Evolutionary conservation across 345 rosid species (phyloP).

Genomic region (Gossypium anomalum): DNA sequence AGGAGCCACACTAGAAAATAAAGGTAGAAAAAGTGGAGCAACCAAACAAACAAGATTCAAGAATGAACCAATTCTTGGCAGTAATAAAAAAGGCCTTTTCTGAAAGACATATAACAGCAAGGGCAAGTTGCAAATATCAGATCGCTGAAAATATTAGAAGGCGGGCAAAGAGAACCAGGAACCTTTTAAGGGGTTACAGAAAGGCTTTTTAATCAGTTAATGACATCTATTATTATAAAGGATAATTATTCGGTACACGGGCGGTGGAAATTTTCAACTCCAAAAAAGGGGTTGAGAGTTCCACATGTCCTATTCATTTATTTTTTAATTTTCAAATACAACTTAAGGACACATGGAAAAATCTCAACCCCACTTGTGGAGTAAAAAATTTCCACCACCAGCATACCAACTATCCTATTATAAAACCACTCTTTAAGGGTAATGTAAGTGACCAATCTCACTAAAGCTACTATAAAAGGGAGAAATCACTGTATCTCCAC

Average conservation of each 20-base stretch:
- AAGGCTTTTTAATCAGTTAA: background rate
- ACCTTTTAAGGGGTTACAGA: background rate
- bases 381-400: too few species aligned
- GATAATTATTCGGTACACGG: too few species aligned
- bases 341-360: too few species aligned
- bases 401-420: too few species aligned
- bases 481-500: slow-evolving; percentile 2
- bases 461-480: background rate
- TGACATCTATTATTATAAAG: background rate
- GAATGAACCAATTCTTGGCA: slow-evolving; percentile 7
- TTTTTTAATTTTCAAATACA: too few species aligned
- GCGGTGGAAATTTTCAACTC: too few species aligned
- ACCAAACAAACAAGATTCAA: background rate
- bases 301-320: too few species aligned
- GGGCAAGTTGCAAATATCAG: slow-evolving; percentile 6
- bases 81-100: background rate
- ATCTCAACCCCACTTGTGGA: too few species aligned
- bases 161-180: background rate
- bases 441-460: background rate
- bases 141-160: background rate
- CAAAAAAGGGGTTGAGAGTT: too few species aligned
- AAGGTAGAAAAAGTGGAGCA: background rate
- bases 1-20: background rate
- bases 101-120: background rate
- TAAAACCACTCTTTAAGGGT: too few species aligned